Percentiles rank a stretch among this genome's conserved stretches.
These are phyloP conservation scores for Dioscorea zingiberensis DNA, from an alignment of 106 monocot genomes.

Conservation along the genomic window DNA sequence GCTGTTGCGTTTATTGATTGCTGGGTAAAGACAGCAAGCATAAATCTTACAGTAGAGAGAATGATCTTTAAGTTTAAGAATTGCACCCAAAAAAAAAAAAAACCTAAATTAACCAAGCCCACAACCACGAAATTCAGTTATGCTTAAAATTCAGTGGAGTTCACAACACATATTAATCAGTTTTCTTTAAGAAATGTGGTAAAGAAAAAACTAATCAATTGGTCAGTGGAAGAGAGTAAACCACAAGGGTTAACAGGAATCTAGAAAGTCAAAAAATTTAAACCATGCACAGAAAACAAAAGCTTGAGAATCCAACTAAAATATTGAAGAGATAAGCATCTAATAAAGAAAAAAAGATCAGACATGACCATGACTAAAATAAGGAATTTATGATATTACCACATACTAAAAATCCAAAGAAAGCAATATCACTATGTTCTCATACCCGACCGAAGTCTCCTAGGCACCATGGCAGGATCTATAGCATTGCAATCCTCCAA, in stretches of 20 bases:
- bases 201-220: neutral
- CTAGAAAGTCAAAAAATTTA: neutral
- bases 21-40: slow-evolving; percentile 12
- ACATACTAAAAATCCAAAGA: neutral
- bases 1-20: slow-evolving; percentile 32
- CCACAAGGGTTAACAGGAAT: neutral
- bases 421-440: neutral
- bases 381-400: neutral
- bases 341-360: neutral
- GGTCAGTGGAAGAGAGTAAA: too few relatives aligned
- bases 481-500: slow-evolving; percentile 20
- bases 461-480: slow-evolving; percentile 32
- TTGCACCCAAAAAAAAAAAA: neutral
- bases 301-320: neutral
- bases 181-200: neutral
- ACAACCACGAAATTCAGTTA: neutral
- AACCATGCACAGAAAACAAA: neutral
- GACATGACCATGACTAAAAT: neutral
- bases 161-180: neutral
- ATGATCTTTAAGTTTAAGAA: neutral
- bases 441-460: slow-evolving; percentile 44
- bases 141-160: too few relatives aligned
- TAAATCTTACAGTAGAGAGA: neutral
- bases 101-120: neutral
- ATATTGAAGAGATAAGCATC: neutral